phyloP scores from a whole-genome alignment of 1,139 yeast species.

The Arxiozyma telluris region DNA sequence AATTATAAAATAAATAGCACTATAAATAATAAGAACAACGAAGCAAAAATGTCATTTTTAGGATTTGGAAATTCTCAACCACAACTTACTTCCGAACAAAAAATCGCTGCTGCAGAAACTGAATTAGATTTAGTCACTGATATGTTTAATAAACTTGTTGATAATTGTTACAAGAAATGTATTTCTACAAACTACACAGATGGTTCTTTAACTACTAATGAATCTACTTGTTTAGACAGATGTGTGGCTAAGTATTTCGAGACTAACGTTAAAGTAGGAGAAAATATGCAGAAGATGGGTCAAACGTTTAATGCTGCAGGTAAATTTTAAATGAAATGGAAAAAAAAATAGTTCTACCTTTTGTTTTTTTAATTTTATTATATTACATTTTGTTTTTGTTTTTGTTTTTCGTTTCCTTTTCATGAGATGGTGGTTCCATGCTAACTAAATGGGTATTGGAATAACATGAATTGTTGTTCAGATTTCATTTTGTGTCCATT shows the following conservation, averaged over 20 bases:
- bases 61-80: constrained; percentile 83
- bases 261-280: constrained; percentile 94
- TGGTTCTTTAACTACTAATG: constrained; percentile 74
- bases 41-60: constrained; percentile 53
- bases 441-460: background rate
- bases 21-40: background rate
- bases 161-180: constrained; percentile 87
- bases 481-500: background rate
- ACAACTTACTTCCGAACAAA: constrained; percentile 63
- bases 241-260: constrained; percentile 96
- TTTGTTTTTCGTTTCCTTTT: too few relatives aligned
- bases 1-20: background rate
- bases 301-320: constrained; percentile 36
- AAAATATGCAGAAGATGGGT: constrained; percentile 72
- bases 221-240: constrained; percentile 88
- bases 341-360: too few relatives aligned
- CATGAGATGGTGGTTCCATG: too few relatives aligned
- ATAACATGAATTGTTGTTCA: background rate
- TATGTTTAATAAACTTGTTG: constrained; percentile 81
- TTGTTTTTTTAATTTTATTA: too few relatives aligned
- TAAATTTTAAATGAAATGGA: constrained; percentile 18
- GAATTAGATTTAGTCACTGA: constrained; percentile 95
- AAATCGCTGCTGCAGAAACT: constrained; percentile 74
- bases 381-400: too few relatives aligned
- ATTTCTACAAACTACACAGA: constrained; percentile 56